phyloP scores from a whole-genome alignment of 441 rosid genomes.

The Erodium trifolium region DNA sequence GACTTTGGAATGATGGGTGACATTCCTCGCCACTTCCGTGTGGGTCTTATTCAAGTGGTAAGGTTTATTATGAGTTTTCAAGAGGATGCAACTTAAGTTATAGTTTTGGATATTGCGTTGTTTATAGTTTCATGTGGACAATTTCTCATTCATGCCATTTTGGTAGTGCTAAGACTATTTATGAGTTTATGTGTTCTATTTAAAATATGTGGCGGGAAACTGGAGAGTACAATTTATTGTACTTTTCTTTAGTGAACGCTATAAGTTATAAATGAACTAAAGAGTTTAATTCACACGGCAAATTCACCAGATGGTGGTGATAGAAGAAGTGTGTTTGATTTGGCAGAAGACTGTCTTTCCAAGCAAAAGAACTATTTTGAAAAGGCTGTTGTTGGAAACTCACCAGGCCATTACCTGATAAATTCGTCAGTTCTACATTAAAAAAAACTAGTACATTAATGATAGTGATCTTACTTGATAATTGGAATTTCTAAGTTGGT shows the following conservation, averaged over 20 bases:
- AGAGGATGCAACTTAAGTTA: constrained; percentile 2
- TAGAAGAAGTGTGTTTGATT: background rate
- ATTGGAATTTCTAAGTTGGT: background rate
- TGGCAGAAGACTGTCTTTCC: background rate
- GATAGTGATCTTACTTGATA: background rate
- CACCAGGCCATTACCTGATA: background rate
- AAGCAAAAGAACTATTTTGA: background rate
- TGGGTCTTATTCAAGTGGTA: constrained; percentile 96
- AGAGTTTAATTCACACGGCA: background rate
- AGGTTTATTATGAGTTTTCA: constrained; percentile 8
- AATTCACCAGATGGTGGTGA: constrained; percentile 5
- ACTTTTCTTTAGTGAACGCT: background rate
- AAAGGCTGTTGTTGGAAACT: background rate
- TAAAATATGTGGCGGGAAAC: background rate
- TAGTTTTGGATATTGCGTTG: background rate
- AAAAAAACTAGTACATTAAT: background rate
- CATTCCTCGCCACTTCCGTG: constrained; percentile 90
- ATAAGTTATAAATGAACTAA: background rate
- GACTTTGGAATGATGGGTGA: constrained; percentile 99
- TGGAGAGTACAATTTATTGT: background rate
- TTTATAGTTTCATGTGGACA: background rate
- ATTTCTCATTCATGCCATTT: background rate
- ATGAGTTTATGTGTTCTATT: background rate
- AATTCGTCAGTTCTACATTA: background rate
- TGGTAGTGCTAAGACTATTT: background rate